Percentiles rank a stretch among this genome's conserved stretches.
Conservation (phyloP, 1,284 basidiomycete genomes). For the Moesziomyces antarcticus region DNA sequence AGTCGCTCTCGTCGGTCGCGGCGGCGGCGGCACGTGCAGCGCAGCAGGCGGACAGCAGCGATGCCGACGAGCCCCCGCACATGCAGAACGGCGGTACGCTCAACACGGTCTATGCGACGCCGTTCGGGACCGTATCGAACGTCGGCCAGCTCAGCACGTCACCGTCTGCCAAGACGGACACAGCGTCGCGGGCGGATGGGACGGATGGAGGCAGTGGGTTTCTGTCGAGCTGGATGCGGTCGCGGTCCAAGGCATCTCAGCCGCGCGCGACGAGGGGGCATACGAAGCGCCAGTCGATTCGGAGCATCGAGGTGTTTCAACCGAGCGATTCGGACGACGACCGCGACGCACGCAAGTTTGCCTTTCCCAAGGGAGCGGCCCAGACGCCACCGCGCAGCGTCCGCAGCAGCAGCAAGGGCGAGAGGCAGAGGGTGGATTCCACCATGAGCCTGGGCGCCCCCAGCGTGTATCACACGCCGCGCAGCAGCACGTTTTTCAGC, state of each 20-base stretch:
- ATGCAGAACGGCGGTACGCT: constrained; percentile 23
- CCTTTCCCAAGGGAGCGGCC: constrained; percentile 3
- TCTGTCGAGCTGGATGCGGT: constrained; percentile 20
- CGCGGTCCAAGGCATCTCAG: constrained; percentile 11
- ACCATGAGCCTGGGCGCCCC: constrained; percentile 38
- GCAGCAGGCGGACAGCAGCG: constrained; percentile 1
- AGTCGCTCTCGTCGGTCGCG: constrained; percentile 22
- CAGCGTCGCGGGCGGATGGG: neutral
- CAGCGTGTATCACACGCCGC: constrained; percentile 54
- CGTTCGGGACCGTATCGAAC: constrained; percentile 22
- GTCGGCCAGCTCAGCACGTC: constrained; percentile 12
- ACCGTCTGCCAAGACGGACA: constrained; percentile 7
- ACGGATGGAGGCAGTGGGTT: constrained; percentile 10
- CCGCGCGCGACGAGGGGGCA: constrained; percentile 5
- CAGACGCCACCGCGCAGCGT: constrained; percentile 7
- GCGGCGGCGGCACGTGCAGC: constrained; percentile 6
- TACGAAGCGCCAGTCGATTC: constrained; percentile 37
- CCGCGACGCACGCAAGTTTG: neutral
- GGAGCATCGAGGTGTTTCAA: constrained; percentile 51
- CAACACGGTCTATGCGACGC: constrained; percentile 31
- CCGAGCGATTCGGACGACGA: constrained; percentile 16
- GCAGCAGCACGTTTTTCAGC: constrained; percentile 51
- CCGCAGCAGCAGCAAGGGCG: constrained; percentile 1
- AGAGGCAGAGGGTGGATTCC: constrained; percentile 34
- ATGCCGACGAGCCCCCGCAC: constrained; percentile 6